Evolutionary conservation across 768 basidiomycete genomes (phyloP).

Genomic region (Suillus paluster): DNA sequence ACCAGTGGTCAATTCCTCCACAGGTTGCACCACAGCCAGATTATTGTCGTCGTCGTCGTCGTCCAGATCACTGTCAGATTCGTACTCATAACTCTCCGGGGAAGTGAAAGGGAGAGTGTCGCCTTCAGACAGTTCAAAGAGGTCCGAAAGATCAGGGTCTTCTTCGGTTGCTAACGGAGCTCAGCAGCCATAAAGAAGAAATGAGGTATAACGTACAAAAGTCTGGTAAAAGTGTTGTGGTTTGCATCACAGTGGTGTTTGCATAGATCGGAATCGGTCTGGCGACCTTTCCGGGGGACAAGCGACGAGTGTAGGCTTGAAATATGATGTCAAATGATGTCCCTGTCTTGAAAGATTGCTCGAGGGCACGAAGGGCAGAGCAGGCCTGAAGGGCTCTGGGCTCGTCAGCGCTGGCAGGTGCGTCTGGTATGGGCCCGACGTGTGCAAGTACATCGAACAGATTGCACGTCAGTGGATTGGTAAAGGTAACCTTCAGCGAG

Average conservation of each 20-base stretch:
- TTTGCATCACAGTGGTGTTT: constrained; percentile 1
- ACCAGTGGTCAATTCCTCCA: neutral
- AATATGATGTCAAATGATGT: constrained; percentile 12
- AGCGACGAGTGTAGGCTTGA: neutral
- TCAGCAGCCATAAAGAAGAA: neutral
- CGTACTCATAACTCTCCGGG: constrained; percentile 5
- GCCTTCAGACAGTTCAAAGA: neutral
- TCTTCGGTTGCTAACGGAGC: neutral
- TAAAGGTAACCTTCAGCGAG: neutral
- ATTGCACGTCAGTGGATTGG: neutral
- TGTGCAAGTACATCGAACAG: neutral
- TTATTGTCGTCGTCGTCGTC: neutral
- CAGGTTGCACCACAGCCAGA: neutral
- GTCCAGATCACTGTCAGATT: constrained; percentile 10
- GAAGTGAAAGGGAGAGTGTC: neutral
- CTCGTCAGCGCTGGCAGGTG: neutral
- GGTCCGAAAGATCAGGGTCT: neutral
- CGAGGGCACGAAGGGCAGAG: constrained; percentile 7
- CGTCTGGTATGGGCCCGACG: neutral
- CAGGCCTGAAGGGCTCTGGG: neutral
- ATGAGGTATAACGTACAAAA: neutral
- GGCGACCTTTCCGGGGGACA: neutral
- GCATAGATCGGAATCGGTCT: constrained; percentile 8
- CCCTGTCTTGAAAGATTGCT: constrained; percentile 9
- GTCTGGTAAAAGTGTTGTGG: neutral